phyloP scores from a whole-genome alignment of 371 early-diverging fungal species.

The Nosema muscidifuracis region DNA sequence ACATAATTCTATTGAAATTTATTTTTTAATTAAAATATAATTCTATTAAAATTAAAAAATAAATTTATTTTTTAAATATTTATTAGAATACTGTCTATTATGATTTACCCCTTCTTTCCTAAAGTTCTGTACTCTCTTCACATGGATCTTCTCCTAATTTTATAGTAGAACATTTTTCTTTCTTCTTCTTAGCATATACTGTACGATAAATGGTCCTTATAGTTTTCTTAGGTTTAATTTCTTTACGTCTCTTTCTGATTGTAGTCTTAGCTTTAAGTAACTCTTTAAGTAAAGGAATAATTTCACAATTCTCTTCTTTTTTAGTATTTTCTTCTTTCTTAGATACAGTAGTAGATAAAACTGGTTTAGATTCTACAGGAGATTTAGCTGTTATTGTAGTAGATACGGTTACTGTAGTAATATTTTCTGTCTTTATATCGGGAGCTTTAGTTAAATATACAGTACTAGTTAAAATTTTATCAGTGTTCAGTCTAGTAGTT shows the following conservation, averaged over 20 bases:
- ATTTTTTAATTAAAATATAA: too few relatives aligned
- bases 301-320: neutral
- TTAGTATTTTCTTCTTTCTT: neutral
- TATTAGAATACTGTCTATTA: too few relatives aligned
- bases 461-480: too few relatives aligned
- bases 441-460: neutral
- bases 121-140: neutral
- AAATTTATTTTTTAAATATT: too few relatives aligned
- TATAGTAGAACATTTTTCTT: conserved; percentile 3
- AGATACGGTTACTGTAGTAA: neutral
- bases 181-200: conserved; percentile 36
- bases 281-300: conserved; percentile 4
- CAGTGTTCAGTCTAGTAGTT: neutral
- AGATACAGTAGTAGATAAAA: neutral
- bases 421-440: neutral
- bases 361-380: neutral
- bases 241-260: neutral
- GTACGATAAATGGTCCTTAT: conserved; percentile 21
- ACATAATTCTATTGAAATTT: too few relatives aligned
- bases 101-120: too few relatives aligned
- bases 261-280: conserved; percentile 3
- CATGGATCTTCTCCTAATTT: conserved; percentile 1
- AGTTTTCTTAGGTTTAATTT: neutral
- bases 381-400: neutral
- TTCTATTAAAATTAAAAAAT: too few relatives aligned